phyloP scores from a whole-genome alignment of 2,329 filamentous ascomycete species.

The Blastomyces percursus region DNA sequence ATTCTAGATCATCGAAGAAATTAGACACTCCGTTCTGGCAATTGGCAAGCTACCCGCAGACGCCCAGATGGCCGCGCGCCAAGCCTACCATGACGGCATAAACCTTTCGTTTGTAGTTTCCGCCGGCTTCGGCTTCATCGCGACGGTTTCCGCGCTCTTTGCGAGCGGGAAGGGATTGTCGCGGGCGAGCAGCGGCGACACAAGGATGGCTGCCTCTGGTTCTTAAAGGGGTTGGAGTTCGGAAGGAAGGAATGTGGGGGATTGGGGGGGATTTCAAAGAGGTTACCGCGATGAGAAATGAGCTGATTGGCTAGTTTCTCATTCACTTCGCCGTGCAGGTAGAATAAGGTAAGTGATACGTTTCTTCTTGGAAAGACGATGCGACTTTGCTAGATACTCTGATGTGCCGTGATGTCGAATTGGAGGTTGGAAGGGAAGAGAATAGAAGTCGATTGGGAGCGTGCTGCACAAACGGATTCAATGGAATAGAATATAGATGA shows the following conservation, averaged over 20 bases:
- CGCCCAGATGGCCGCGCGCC: slow-evolving; percentile 44
- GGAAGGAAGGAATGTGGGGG: not conserved
- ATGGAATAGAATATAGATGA: not conserved
- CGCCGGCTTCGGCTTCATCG: slow-evolving; percentile 42
- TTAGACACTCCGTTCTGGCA: slow-evolving; percentile 50
- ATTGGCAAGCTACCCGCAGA: slow-evolving; percentile 46
- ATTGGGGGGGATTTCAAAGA: too few relatives aligned
- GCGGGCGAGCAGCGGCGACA: not conserved
- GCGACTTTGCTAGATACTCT: not conserved
- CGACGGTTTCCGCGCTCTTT: slow-evolving; percentile 40
- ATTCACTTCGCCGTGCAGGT: not conserved
- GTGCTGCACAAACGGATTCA: not conserved
- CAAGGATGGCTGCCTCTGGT: not conserved
- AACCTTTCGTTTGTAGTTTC: slow-evolving; percentile 47
- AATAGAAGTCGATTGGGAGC: not conserved
- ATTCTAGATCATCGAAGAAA: slow-evolving; percentile 48
- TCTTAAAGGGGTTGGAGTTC: not conserved
- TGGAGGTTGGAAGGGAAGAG: not conserved
- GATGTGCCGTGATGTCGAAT: not conserved
- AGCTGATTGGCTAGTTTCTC: not conserved
- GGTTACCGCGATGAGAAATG: not conserved
- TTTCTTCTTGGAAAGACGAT: not conserved
- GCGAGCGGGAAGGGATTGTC: slow-evolving; percentile 23
- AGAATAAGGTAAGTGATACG: not conserved
- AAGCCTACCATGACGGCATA: slow-evolving; percentile 52